Percentiles rank a stretch among this genome's conserved stretches.
phyloP scores from a whole-genome alignment of 2,329 filamentous ascomycete genomes.

The Cladosporium sp. region DNA sequence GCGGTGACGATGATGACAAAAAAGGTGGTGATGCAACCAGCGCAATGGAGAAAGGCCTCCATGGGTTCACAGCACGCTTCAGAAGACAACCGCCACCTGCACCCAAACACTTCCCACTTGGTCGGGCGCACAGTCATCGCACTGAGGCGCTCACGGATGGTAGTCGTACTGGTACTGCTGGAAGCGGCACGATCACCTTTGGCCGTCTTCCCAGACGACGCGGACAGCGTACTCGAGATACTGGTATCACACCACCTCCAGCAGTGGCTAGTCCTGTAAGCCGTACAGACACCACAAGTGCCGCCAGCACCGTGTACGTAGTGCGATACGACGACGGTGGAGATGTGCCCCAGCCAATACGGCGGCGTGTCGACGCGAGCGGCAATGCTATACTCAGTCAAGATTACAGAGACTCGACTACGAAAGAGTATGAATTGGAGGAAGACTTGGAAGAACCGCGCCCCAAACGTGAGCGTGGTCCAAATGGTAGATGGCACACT shows the following conservation, averaged over 20 bases:
- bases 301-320: conserved; percentile 65
- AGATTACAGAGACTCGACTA: conserved; percentile 17
- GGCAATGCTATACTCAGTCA: conserved; percentile 6
- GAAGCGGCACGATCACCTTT: conserved; percentile 27
- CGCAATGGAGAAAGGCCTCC: conserved; percentile 32
- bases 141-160: conserved; percentile 25
- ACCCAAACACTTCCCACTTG: conserved; percentile 37
- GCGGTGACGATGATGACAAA: conserved; percentile 37
- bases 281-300: conserved; percentile 62
- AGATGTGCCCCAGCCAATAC: conserved; percentile 46
- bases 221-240: conserved; percentile 15
- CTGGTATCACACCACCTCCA: conserved; percentile 39
- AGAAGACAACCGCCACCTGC: conserved; percentile 29
- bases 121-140: conserved; percentile 33
- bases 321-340: conserved; percentile 60
- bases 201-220: conserved; percentile 26
- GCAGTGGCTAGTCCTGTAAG: conserved; percentile 59
- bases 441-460: conserved; percentile 24
- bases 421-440: conserved; percentile 29
- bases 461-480: conserved; percentile 37
- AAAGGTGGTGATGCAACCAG: conserved; percentile 28
- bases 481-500: conserved; percentile 48
- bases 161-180: conserved; percentile 21
- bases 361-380: conserved; percentile 28
- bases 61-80: conserved; percentile 32